phyloP scores from a whole-genome alignment of 768 basidiomycete species.

The Aureoboletus auriporus region DNA sequence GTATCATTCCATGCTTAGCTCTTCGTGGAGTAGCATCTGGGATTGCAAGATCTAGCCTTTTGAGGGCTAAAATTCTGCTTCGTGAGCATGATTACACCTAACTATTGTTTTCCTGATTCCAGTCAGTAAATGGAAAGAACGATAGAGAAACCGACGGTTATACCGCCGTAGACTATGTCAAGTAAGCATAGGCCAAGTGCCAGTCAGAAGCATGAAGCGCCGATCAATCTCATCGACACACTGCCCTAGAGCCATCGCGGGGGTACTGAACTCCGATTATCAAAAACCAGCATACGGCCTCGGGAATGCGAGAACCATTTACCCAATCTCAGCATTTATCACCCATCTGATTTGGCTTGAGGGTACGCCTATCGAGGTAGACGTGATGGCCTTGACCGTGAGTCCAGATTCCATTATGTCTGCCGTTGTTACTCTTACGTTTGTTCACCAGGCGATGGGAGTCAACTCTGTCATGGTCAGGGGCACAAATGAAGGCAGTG shows the following conservation, averaged over 20 bases:
- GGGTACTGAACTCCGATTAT: conserved; percentile 65
- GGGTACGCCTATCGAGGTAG: conserved; percentile 58
- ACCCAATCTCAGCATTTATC: conserved; percentile 76
- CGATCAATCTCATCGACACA: conserved; percentile 1
- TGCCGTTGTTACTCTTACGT: neutral
- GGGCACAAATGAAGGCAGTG: conserved; percentile 16
- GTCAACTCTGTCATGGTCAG: conserved; percentile 55
- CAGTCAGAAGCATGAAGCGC: no score
- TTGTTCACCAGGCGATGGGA: conserved; percentile 45
- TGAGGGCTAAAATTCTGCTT: conserved; percentile 82
- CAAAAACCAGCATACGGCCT: conserved; percentile 47
- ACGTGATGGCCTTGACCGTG: conserved; percentile 59
- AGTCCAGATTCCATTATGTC: conserved; percentile 19
- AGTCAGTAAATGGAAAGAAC: conserved; percentile 77
- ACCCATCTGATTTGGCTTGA: conserved; percentile 81
- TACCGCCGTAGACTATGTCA: conserved; percentile 79
- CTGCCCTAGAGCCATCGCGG: conserved; percentile 54
- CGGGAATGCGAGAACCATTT: conserved; percentile 56
- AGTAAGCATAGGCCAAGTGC: conserved; percentile 33
- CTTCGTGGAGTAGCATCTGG: conserved; percentile 72
- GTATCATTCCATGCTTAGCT: conserved; percentile 90
- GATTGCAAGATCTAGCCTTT: conserved; percentile 67
- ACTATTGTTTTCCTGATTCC: conserved; percentile 4
- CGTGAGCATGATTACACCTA: conserved; percentile 44
- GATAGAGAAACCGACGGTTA: conserved; percentile 90